Conservation (phyloP, 176 grass and related monocot species). For the Ensete glaucum region DNA sequence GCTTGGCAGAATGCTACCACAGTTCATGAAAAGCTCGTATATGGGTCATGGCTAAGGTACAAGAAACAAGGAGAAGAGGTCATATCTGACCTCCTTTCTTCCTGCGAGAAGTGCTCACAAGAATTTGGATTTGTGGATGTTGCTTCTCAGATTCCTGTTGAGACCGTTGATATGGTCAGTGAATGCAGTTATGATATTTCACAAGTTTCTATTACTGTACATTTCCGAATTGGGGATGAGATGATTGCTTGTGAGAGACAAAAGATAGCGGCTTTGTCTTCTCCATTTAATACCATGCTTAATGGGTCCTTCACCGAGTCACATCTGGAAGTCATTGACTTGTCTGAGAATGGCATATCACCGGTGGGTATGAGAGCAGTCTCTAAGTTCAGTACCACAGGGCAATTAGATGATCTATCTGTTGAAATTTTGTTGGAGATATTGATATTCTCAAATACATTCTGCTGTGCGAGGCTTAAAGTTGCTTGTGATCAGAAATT, state of each 20-base stretch:
- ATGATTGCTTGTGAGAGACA: conserved; percentile 59
- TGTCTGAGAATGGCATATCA: conserved; percentile 80
- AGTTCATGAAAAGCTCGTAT: conserved; percentile 74
- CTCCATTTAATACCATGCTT: conserved; percentile 84
- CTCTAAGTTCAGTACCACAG: conserved; percentile 51
- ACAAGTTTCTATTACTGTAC: conserved; percentile 33
- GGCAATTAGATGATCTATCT: conserved; percentile 44
- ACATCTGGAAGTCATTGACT: conserved; percentile 71
- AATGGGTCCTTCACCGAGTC: conserved; percentile 89
- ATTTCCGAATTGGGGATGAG: conserved; percentile 66
- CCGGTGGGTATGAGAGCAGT: conserved; percentile 55
- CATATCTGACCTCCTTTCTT: conserved; percentile 58
- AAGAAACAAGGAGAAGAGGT: conserved; percentile 75
- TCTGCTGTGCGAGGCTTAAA: conserved; percentile 83
- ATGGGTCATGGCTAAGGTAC: conserved; percentile 61
- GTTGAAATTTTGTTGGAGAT: conserved; percentile 70
- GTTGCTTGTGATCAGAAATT: conserved; percentile 76
- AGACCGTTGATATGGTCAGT: conserved; percentile 27
- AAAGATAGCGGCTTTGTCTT: conserved; percentile 67
- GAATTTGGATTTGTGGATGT: conserved; percentile 62
- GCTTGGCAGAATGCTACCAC: conserved; percentile 45
- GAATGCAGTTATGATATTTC: conserved; percentile 6
- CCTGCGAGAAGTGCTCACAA: conserved; percentile 55
- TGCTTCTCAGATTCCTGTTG: conserved; percentile 42
- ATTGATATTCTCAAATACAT: conserved; percentile 73